phyloP scores from a whole-genome alignment of 305 asterid species.

The Fraxinus latifolia region DNA sequence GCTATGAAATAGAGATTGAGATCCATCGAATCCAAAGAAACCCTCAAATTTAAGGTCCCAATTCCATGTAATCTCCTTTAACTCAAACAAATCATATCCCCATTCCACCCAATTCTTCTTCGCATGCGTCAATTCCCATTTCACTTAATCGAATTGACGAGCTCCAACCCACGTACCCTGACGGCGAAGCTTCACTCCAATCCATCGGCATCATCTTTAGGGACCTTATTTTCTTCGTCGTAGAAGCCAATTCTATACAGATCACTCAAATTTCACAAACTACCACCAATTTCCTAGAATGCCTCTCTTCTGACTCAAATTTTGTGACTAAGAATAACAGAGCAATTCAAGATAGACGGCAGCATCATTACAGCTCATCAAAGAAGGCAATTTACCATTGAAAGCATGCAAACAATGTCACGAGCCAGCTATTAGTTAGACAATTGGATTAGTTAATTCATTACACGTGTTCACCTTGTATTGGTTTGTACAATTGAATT shows the following conservation, averaged over 20 bases:
- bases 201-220: conserved; percentile 63
- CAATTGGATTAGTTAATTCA: too few species aligned
- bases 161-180: conserved; percentile 35
- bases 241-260: conserved; percentile 28
- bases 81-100: conserved; percentile 46
- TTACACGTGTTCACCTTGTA: too few species aligned
- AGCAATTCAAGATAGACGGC: too few species aligned
- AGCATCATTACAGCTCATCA: too few species aligned
- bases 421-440: too few species aligned
- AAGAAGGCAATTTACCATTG: too few species aligned
- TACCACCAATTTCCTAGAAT: neutral
- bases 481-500: too few species aligned
- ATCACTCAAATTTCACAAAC: conserved; percentile 12
- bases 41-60: conserved; percentile 55
- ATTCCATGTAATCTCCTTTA: conserved; percentile 46
- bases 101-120: too few species aligned
- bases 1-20: conserved; percentile 73
- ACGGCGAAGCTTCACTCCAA: conserved; percentile 46
- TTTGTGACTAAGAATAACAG: neutral
- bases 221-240: conserved; percentile 60
- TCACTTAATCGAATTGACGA: conserved; percentile 73
- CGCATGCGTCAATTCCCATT: conserved; percentile 49
- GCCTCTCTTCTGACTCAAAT: neutral
- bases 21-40: conserved; percentile 57
- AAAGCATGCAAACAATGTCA: too few species aligned